These are phyloP conservation scores for Anethum foeniculum DNA, from an alignment of 140 eudicot species.

Conservation along the genomic window DNA sequence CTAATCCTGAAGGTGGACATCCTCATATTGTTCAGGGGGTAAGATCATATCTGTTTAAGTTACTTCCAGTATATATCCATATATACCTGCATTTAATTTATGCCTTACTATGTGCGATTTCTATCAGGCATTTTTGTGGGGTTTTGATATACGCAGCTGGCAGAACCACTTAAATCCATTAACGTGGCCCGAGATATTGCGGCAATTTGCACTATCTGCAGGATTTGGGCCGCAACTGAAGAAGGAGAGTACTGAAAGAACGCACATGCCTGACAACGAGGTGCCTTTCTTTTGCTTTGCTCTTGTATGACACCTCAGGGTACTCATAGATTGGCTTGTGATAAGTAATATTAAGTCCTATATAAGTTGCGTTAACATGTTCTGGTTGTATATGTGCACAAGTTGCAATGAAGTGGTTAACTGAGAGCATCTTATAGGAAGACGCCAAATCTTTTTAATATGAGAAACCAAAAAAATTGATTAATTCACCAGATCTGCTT, in stretches of 20 bases:
- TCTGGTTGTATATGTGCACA: slow-evolving; percentile 2
- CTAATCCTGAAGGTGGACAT: slow-evolving; percentile 93
- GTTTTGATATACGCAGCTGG: slow-evolving; percentile 91
- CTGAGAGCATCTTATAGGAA: background rate
- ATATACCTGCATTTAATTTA: background rate
- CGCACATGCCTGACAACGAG: slow-evolving; percentile 53
- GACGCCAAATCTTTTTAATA: background rate
- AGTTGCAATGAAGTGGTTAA: background rate
- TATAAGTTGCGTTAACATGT: background rate
- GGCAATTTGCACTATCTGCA: slow-evolving; percentile 88
- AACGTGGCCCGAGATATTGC: slow-evolving; percentile 89
- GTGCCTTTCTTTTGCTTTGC: slow-evolving; percentile 23
- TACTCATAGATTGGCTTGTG: background rate
- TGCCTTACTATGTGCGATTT: background rate
- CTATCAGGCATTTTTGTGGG: slow-evolving; percentile 83
- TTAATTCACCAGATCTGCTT: background rate
- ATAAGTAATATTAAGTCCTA: background rate
- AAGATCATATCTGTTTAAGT: slow-evolving; percentile 41
- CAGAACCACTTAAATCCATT: slow-evolving; percentile 70
- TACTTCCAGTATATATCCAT: background rate
- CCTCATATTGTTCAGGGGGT: slow-evolving; percentile 98
- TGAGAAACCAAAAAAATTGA: background rate
- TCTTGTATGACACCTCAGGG: background rate
- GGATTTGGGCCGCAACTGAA: slow-evolving; percentile 86
- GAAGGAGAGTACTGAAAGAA: slow-evolving; percentile 48